Evolutionary conservation across 345 rosid species (phyloP).

Genomic region (Populus pruinosa): DNA sequence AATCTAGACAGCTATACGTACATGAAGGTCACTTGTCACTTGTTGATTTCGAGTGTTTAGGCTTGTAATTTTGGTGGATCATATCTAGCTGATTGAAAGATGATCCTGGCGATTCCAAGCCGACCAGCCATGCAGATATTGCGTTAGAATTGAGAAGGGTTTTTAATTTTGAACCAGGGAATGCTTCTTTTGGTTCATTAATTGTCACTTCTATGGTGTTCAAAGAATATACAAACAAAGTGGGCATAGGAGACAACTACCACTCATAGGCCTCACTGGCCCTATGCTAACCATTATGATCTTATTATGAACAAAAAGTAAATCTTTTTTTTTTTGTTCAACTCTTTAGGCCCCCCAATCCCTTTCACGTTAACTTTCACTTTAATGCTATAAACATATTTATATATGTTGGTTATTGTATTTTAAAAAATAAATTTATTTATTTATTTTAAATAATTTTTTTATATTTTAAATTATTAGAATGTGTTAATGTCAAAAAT

Average conservation of each 20-base stretch:
- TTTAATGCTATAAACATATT: too few species aligned
- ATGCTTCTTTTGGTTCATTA: background rate
- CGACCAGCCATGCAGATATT: too few species aligned
- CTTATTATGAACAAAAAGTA: conserved; percentile 14
- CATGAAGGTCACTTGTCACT: conserved; percentile 8
- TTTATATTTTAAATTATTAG: too few species aligned
- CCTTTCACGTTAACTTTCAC: background rate
- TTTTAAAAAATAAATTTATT: too few species aligned
- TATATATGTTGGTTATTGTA: too few species aligned
- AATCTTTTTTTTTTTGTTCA: background rate
- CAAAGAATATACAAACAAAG: conserved; percentile 4
- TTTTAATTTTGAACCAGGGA: background rate
- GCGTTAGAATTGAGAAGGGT: background rate
- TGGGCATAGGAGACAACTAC: conserved; percentile 1
- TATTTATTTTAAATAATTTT: too few species aligned
- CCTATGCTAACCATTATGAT: conserved; percentile 7
- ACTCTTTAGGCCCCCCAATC: background rate
- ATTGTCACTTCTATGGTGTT: background rate
- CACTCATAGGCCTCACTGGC: background rate
- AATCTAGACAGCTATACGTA: too few species aligned
- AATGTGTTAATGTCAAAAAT: too few species aligned
- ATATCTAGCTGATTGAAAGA: too few species aligned
- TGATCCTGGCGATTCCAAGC: too few species aligned
- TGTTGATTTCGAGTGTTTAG: too few species aligned
- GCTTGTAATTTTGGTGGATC: too few species aligned